phyloP scores from a whole-genome alignment of 2,329 filamentous ascomycete genomes.

The Talaromyces islandicus region DNA sequence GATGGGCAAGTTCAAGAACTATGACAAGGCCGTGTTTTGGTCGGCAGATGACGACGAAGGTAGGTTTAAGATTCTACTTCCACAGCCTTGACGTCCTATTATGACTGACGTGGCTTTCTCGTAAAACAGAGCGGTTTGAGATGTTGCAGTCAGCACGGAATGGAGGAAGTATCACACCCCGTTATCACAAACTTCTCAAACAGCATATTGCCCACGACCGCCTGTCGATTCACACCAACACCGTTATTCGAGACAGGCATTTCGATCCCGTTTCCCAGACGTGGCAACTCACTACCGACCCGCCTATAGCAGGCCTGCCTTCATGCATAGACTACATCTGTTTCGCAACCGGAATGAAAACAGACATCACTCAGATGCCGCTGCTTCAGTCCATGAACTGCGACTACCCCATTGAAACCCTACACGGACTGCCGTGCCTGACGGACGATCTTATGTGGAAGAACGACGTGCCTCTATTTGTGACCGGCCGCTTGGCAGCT shows the following conservation, averaged over 20 bases:
- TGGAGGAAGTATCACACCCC: slow-evolving; percentile 70
- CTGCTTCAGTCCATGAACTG: slow-evolving; percentile 55
- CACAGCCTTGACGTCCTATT: neutral
- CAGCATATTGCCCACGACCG: slow-evolving; percentile 49
- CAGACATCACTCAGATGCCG: slow-evolving; percentile 55
- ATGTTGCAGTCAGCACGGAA: slow-evolving; percentile 62
- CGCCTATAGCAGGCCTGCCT: slow-evolving; percentile 46
- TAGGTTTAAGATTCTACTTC: slow-evolving; percentile 14
- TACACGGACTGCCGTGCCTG: slow-evolving; percentile 65
- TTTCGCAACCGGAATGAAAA: slow-evolving; percentile 67
- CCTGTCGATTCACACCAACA: slow-evolving; percentile 54
- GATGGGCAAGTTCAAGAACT: slow-evolving; percentile 78
- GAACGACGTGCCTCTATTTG: slow-evolving; percentile 65
- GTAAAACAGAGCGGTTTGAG: slow-evolving; percentile 51
- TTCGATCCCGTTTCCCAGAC: slow-evolving; percentile 46
- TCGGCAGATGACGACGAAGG: slow-evolving; percentile 63
- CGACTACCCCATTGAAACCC: slow-evolving; percentile 56
- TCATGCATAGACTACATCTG: slow-evolving; percentile 59
- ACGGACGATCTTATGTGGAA: slow-evolving; percentile 73
- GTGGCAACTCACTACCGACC: slow-evolving; percentile 50
- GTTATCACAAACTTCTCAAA: slow-evolving; percentile 62
- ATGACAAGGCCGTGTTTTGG: slow-evolving; percentile 72
- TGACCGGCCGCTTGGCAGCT: slow-evolving; percentile 62
- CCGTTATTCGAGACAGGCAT: slow-evolving; percentile 46
- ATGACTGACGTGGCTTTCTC: neutral